Conservation (phyloP, 257 asterid genomes). For the Petunia axillaris region DNA sequence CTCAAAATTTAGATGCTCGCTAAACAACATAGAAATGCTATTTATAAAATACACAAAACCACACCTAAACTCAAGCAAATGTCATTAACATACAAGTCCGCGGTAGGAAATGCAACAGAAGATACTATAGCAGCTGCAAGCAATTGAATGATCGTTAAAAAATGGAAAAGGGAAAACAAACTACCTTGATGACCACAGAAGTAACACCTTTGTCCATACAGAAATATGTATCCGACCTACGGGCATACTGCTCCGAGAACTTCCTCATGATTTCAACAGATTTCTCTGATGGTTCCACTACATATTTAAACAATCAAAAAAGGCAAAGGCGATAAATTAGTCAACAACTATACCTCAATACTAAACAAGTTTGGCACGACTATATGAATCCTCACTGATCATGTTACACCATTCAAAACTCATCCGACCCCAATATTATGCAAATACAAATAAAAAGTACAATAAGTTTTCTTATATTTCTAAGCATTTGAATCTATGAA, state of each 20-base stretch:
- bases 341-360: too few species aligned
- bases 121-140: not conserved
- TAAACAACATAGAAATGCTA: not conserved
- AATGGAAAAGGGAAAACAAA: not conserved
- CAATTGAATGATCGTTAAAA: constrained; percentile 6
- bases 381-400: too few species aligned
- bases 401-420: too few species aligned
- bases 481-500: too few species aligned
- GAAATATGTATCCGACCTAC: constrained; percentile 83
- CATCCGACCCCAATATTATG: too few species aligned
- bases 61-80: not conserved
- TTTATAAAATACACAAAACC: not conserved
- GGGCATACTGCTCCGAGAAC: constrained; percentile 98
- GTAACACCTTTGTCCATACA: constrained; percentile 94
- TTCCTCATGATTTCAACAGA: constrained; percentile 96
- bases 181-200: constrained; percentile 85
- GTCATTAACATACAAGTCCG: not conserved
- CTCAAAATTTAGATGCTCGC: not conserved
- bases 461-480: too few species aligned
- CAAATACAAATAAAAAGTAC: too few species aligned
- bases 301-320: constrained; percentile 30
- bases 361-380: too few species aligned
- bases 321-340: not conserved
- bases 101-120: not conserved
- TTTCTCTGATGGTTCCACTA: constrained; percentile 90